These are phyloP conservation scores for Suillus ampliporus DNA, from an alignment of 768 basidiomycete genomes.

Conservation along the genomic window DNA sequence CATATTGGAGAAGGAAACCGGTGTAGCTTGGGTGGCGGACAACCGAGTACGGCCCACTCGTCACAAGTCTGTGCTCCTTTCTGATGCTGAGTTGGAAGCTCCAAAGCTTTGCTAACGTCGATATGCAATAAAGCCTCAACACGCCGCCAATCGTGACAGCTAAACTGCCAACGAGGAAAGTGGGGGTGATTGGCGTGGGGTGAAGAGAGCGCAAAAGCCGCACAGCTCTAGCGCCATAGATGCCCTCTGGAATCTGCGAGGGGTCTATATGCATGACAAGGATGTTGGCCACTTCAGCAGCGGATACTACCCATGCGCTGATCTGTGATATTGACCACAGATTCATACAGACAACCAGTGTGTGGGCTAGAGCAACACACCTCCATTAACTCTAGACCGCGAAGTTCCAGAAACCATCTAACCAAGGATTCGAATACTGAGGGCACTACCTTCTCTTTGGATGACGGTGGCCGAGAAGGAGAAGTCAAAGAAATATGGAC, in stretches of 20 bases:
- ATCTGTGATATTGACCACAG: conserved; percentile 18
- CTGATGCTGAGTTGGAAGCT: conserved; percentile 34
- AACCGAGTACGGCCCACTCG: conserved; percentile 27
- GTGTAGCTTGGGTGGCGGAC: conserved; percentile 31
- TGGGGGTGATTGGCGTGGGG: conserved; percentile 10
- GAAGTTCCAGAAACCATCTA: background rate
- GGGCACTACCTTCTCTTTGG: conserved; percentile 15
- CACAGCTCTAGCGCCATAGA: background rate
- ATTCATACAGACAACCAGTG: background rate
- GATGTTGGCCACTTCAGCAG: conserved; percentile 12
- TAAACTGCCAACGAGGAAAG: conserved; percentile 21
- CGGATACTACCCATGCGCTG: conserved; percentile 30
- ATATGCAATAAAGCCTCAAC: conserved; percentile 31
- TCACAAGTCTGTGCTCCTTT: conserved; percentile 31
- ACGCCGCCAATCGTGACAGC: conserved; percentile 23
- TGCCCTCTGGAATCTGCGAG: background rate
- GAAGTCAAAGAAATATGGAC: conserved; percentile 32
- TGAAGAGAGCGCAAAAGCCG: background rate
- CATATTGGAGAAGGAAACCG: background rate
- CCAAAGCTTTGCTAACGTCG: conserved; percentile 29
- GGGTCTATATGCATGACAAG: background rate
- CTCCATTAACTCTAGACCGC: background rate
- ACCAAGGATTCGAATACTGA: background rate
- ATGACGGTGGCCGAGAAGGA: conserved; percentile 24
- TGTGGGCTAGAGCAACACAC: background rate